A percentile compares a stretch with the other conserved stretches of the same genome.
Evolutionary conservation across 2,329 filamentous ascomycete species (phyloP).

Genomic region (Alternaria sp.): DNA sequence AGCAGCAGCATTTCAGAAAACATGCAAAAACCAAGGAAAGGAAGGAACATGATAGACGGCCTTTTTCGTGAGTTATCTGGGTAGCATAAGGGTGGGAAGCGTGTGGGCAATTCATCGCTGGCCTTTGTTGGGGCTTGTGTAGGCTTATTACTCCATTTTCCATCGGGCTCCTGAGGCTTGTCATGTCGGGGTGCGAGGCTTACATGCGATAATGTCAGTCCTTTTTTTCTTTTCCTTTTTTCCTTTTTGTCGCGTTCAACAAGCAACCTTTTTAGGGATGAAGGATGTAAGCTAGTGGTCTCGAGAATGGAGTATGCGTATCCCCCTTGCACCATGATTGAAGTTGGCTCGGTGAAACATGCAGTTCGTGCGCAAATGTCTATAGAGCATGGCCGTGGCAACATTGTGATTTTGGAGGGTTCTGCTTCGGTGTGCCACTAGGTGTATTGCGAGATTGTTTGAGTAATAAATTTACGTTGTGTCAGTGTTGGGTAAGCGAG

Average conservation of each 20-base stretch:
- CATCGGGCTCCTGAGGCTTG: conserved; percentile 23
- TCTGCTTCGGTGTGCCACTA: too few species aligned
- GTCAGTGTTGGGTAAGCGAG: background rate
- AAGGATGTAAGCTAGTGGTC: conserved; percentile 37
- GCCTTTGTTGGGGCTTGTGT: conserved; percentile 8
- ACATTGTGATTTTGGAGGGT: background rate
- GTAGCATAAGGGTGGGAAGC: conserved; percentile 18
- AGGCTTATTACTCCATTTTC: conserved; percentile 12
- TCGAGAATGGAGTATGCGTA: conserved; percentile 25
- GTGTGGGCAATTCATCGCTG: conserved; percentile 15
- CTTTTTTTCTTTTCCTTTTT: conserved; percentile 30
- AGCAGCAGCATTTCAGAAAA: conserved; percentile 5
- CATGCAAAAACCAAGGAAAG: conserved; percentile 18
- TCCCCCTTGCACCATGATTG: conserved; percentile 10
- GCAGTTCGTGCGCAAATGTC: background rate
- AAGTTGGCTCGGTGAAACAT: background rate
- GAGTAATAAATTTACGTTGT: background rate
- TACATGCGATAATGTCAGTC: conserved; percentile 37
- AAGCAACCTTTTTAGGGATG: conserved; percentile 29
- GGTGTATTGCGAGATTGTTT: background rate
- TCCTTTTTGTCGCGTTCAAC: conserved; percentile 33
- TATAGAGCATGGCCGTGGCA: background rate
- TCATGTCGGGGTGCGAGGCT: conserved; percentile 18
- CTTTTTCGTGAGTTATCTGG: conserved; percentile 17
- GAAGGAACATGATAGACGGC: conserved; percentile 36